Percentiles rank a stretch among this genome's conserved stretches.
phyloP scores from a whole-genome alignment of 2,329 filamentous ascomycete species.

The Parascedosporium putredinis region DNA sequence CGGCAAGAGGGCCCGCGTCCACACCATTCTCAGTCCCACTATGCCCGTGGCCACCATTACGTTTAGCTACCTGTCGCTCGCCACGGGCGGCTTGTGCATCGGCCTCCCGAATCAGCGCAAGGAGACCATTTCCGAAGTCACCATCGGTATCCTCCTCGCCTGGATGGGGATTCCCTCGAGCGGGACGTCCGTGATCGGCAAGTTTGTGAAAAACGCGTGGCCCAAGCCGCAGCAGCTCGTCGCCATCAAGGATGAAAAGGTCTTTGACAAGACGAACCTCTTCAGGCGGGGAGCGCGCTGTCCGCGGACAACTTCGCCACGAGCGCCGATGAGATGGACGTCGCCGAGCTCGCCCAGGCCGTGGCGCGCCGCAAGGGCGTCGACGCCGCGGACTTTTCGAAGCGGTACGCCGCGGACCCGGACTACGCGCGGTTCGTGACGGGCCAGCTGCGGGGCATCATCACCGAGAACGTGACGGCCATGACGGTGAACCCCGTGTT shows the following conservation, averaged over 20 bases:
- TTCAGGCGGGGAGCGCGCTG: not conserved
- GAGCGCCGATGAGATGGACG: constrained; percentile 8
- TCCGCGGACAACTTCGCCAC: constrained; percentile 10
- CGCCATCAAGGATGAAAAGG: constrained; percentile 11
- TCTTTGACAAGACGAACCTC: not conserved
- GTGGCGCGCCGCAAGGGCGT: constrained; percentile 16
- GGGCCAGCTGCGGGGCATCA: constrained; percentile 29
- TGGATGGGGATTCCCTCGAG: constrained; percentile 21
- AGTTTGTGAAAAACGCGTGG: constrained; percentile 9
- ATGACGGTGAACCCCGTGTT: constrained; percentile 40
- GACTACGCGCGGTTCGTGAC: constrained; percentile 27
- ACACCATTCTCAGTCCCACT: constrained; percentile 30
- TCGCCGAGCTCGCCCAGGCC: constrained; percentile 16
- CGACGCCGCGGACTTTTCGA: constrained; percentile 24
- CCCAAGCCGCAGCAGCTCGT: constrained; percentile 10
- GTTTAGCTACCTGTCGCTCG: constrained; percentile 29
- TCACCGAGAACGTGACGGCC: constrained; percentile 29
- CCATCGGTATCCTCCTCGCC: constrained; percentile 28
- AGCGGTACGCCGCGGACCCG: constrained; percentile 27
- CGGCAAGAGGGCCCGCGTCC: constrained; percentile 26
- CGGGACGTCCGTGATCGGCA: constrained; percentile 9
- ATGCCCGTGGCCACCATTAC: constrained; percentile 16
- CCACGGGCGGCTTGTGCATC: constrained; percentile 31
- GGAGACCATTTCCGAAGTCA: constrained; percentile 27
- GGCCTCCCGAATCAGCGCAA: constrained; percentile 16